phyloP scores from a whole-genome alignment of 75 land plant species.

The Azolla pinnata region DNA sequence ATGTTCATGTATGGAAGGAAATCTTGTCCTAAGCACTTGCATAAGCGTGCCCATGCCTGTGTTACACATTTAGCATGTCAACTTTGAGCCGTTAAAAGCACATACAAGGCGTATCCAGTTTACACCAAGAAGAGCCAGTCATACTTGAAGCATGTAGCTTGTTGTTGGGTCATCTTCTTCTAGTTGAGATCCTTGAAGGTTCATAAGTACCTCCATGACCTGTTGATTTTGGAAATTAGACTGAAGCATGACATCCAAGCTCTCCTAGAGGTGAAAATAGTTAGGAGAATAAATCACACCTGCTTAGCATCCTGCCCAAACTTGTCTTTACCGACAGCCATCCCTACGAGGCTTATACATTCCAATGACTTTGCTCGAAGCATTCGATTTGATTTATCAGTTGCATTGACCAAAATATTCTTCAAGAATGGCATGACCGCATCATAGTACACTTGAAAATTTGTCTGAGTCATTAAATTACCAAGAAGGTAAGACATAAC shows the following conservation, averaged over 20 bases:
- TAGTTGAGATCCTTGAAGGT: constrained; percentile 20
- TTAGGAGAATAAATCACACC: too few relatives aligned
- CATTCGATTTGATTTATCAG: constrained; percentile 23
- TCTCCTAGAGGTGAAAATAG: constrained; percentile 11
- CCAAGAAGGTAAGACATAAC: neutral
- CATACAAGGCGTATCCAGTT: constrained; percentile 4
- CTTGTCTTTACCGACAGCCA: constrained; percentile 98
- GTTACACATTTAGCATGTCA: neutral
- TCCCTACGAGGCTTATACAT: constrained; percentile 33
- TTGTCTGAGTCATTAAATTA: constrained; percentile 9
- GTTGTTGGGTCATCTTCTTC: constrained; percentile 25
- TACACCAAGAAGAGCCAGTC: neutral
- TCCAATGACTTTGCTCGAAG: constrained; percentile 28
- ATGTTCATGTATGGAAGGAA: constrained; percentile 22
- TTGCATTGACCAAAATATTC: constrained; percentile 22
- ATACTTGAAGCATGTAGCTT: constrained; percentile 31
- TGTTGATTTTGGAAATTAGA: neutral
- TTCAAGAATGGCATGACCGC: constrained; percentile 25
- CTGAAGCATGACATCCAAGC: constrained; percentile 13
- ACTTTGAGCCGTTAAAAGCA: neutral
- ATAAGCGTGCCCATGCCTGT: constrained; percentile 29
- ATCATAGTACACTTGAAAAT: constrained; percentile 22
- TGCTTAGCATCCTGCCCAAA: constrained; percentile 94
- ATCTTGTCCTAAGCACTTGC: constrained; percentile 27
- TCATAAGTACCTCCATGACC: constrained; percentile 31